phyloP scores from a whole-genome alignment of 345 rosid species.

The Chamaenerion angustifolium region DNA sequence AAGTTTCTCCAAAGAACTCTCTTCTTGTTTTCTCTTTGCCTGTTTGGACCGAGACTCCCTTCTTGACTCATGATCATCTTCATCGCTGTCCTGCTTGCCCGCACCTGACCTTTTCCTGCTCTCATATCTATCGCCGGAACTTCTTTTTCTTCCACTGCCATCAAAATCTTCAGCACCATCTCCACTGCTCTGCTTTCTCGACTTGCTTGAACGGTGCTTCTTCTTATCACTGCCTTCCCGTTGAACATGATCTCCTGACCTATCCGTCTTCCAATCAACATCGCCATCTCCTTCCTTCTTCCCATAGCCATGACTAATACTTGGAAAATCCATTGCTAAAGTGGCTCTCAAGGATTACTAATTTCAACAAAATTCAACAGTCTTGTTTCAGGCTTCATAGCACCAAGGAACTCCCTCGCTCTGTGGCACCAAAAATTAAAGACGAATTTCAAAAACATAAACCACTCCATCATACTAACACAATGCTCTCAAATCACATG shows the following conservation, averaged over 20 bases:
- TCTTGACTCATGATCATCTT: slow-evolving; percentile 46
- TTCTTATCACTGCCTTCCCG: slow-evolving; percentile 45
- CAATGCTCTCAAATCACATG: too few species aligned
- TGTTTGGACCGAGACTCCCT: slow-evolving; percentile 37
- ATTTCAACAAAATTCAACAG: slow-evolving; percentile 1
- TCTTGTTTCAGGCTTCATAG: too few species aligned
- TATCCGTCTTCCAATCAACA: slow-evolving; percentile 23
- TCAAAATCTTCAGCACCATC: slow-evolving; percentile 46
- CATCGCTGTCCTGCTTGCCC: slow-evolving; percentile 39
- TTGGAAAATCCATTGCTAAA: slow-evolving; percentile 52
- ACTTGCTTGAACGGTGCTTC: slow-evolving; percentile 51
- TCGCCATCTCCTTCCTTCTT: slow-evolving; percentile 35
- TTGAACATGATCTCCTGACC: slow-evolving; percentile 37
- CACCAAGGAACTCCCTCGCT: too few species aligned
- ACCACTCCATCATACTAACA: too few species aligned
- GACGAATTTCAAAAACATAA: too few species aligned
- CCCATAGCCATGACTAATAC: slow-evolving; percentile 24
- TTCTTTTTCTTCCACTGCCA: slow-evolving; percentile 38
- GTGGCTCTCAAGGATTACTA: neutral
- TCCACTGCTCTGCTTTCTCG: slow-evolving; percentile 38
- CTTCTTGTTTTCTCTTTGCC: slow-evolving; percentile 74
- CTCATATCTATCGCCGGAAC: slow-evolving; percentile 46
- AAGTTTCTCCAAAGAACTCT: slow-evolving; percentile 74
- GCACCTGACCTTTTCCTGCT: slow-evolving; percentile 49
- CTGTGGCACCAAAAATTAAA: too few species aligned